Conservation (phyloP, 1,284 basidiomycete genomes). For the Cutaneotrichosporon mucoides region DNA sequence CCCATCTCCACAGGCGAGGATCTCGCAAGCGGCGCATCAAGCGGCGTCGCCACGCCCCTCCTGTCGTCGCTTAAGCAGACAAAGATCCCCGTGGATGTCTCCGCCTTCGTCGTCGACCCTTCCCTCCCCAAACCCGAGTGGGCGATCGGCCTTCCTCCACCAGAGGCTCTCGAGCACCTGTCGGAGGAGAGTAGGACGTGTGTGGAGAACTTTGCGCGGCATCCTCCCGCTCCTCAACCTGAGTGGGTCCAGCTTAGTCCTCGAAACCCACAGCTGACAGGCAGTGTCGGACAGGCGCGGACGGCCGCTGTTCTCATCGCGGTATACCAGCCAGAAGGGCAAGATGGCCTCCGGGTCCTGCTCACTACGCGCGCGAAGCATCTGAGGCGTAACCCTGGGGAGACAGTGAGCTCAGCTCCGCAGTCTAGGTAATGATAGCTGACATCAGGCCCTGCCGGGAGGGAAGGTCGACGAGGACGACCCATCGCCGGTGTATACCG, state of each 20-base stretch:
- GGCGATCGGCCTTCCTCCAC: slow-evolving; percentile 6
- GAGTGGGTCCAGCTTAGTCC: background rate
- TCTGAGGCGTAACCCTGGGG: slow-evolving; percentile 52
- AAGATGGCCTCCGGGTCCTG: slow-evolving; percentile 61
- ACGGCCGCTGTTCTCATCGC: slow-evolving; percentile 70
- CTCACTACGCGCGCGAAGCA: slow-evolving; percentile 76
- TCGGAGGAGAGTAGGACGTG: background rate
- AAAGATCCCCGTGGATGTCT: background rate
- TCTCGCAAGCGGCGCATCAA: background rate
- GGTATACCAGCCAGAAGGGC: slow-evolving; percentile 63
- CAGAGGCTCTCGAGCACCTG: slow-evolving; percentile 5
- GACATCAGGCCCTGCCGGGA: slow-evolving; percentile 63
- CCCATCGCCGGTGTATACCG: slow-evolving; percentile 61
- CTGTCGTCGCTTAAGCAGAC: background rate
- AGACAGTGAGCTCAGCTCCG: slow-evolving; percentile 6
- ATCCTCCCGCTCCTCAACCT: background rate
- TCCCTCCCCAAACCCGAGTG: background rate
- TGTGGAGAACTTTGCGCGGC: background rate
- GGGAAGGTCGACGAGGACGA: slow-evolving; percentile 72
- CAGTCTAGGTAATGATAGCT: background rate
- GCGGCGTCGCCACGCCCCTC: background rate
- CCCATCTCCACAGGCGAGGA: slow-evolving; percentile 1
- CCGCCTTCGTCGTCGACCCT: background rate
- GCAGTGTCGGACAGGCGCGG: slow-evolving; percentile 40
- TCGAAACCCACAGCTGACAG: background rate